Base-by-base conservation (phyloP, 768 basidiomycete species). In the Phlebiopsis gigantea region DNA sequence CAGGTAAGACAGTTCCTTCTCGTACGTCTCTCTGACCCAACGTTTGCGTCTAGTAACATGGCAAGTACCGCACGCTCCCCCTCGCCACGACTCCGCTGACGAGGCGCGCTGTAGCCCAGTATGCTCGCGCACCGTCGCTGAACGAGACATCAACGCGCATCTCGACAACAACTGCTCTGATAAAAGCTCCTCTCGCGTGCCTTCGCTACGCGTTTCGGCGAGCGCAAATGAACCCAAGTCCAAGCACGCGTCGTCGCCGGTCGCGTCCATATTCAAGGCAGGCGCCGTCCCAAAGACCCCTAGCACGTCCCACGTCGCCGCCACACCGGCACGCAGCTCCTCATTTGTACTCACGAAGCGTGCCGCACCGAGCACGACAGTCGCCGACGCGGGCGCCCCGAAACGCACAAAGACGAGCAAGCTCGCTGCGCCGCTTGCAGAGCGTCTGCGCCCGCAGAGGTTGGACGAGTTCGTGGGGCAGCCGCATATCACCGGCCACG, bases 401-500 rank as follows among this genome's bases (percentile, higher is more conserved):
- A 63, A 65, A 43, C 55, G 61, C 10, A 58, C 17, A 29, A 61
- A 55, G 22, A 47, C 56, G 2, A 51, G 51, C 10, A 63, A 60
- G 47, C 57, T 60, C 12, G 75, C 77, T 14, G 71, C 76, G 2
- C 88, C 88, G 0, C 70, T 93, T 1, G 87, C 92, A 0, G 91
- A 93, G 65, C 77, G 78, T 19, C 76, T 92, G 43, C 78, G 91
- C 8, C 91, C 91, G 1, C 75, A 72, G 12, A 68, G 68, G 4
- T 71, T 93, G 17, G 77, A 78, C 1, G 83, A 88, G 2, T 87
- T 89, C 58, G 73, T 92, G 26, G 91, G 91, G 2, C 91, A 94
- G 64, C 66, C 67, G 19, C 82, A 88, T 66, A 62, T 91, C 24
- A 80, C 79, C 2, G 81, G 79, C 0, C 72, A 76, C 0, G 74